Evolutionary conservation across 305 asterid genomes (phyloP).

Genomic region (Nicotiana rustica): DNA sequence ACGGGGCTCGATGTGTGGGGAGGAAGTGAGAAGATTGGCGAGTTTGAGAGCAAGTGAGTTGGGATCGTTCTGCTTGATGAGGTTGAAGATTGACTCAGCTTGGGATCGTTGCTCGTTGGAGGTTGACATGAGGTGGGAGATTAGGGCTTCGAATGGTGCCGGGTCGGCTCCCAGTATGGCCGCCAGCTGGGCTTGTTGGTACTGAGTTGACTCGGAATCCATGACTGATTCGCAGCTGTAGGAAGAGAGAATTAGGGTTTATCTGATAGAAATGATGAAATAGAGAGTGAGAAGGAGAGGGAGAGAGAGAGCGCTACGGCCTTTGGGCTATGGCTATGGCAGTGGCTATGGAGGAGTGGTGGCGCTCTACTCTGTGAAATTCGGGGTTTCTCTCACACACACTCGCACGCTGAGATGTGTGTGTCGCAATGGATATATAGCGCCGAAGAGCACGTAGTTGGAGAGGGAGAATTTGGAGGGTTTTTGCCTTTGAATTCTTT

Average conservation of each 20-base stretch:
- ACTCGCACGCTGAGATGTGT: background rate
- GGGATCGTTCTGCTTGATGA: slow-evolving; percentile 40
- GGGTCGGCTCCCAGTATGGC: slow-evolving; percentile 41
- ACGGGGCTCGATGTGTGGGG: slow-evolving; percentile 40
- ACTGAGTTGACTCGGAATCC: slow-evolving; percentile 37
- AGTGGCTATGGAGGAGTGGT: background rate
- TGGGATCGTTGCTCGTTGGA: slow-evolving; percentile 43
- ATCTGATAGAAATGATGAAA: background rate
- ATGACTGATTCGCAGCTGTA: background rate
- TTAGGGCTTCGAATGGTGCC: slow-evolving; percentile 41
- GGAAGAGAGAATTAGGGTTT: slow-evolving; percentile 33
- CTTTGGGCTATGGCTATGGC: background rate
- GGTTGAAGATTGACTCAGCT: slow-evolving; percentile 43
- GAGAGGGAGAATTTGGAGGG: slow-evolving; percentile 26
- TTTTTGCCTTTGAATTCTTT: slow-evolving; percentile 24
- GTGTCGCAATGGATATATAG: slow-evolving; percentile 32
- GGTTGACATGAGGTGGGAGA: slow-evolving; percentile 44
- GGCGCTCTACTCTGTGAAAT: slow-evolving; percentile 18
- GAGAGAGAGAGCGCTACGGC: background rate
- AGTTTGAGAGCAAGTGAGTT: slow-evolving; percentile 37
- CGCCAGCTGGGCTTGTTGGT: slow-evolving; percentile 38
- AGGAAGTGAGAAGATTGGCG: slow-evolving; percentile 35
- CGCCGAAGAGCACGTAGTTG: background rate
- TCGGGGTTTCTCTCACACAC: slow-evolving; percentile 33
- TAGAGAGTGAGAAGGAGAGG: background rate